Base-by-base conservation (phyloP, 2,329 filamentous ascomycete species). In the Fusarium piperis region DNA sequence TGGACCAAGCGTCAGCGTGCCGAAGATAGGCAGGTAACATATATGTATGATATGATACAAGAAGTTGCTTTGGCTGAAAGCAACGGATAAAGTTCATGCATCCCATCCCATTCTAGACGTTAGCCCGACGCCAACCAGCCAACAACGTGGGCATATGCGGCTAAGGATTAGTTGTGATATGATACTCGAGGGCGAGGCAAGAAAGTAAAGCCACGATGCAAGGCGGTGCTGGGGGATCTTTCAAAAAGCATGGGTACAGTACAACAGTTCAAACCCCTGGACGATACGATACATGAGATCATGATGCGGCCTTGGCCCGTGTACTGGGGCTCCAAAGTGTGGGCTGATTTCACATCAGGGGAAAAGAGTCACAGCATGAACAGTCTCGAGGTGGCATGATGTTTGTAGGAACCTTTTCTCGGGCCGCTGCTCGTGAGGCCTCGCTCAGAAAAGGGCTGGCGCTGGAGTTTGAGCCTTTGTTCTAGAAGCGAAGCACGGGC, bases 121-220 rank as follows among this genome's bases (percentile, higher is more conserved):
- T 56, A 36, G n/a, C 36, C 46, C 38, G 38, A 23, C 35, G 16
- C 52, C 32, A 51, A n/a, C 30, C 23, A 57, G 18, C 59, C 57
- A 48, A 23, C 51, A 59, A 59, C 32, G 56, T 41, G 39, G 39
- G 36, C 18, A 53, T 58, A 64, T 66, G 64, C 60, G 35, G 41
- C 48, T 69, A 67, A 58, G 67, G 59, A 67, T 68, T 6, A 65
- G 32, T 57, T 62, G 59, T 64, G 57, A 26, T 36, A 66, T 64
- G 57, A 26, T 38, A 66, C 32, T 48, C 61, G 48, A 71, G 51
- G 59, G 55, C 61, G 59, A 57, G 58, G 28, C 38, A 30, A 57
- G 59, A 41, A 36, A 41, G 32, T 15, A 62, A 59, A 61, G 51
- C 62, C 38, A 58, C 56, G 53, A 64, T 44, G 35, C 44, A 28